Base-by-base conservation (phyloP, 129 eudicot species). In the Lactuca saligna region DNA sequence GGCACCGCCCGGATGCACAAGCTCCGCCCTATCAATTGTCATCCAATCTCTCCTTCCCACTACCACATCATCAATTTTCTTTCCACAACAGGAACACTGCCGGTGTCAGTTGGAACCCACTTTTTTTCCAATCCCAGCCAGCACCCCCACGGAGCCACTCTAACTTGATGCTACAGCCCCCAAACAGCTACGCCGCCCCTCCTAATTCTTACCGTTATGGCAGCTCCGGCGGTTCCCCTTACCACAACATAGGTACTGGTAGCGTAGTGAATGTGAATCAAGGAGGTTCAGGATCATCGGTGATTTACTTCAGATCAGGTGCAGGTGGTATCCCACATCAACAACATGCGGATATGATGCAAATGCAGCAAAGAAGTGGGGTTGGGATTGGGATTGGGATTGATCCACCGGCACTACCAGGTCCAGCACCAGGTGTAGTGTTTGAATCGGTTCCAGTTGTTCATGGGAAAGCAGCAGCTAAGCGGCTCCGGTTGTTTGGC, bases 371-470 rank as follows among this genome's bases (percentile, higher is more conserved):
- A 42, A 53, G 76, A 20, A 81, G 71, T 7, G 77, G 75, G 61
- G 66, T 20, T 20, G 20, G 20, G 20, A 1, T 67, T 69, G 74
- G 68, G 48, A 69, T 20, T 37, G 78, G 63, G 66, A 41, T 57
- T 61, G 79, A 79, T 72, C 75, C 70, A 20, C 71, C 61, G 15
- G 61, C 54, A 17, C 11, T 42, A 34, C 55, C 71, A 4, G 49
- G 49, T 9, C 81, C 83, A 14, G 11, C 68, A 44, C 73, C 66
- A 6, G 25, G 20, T 7, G 69, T 88, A 79, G 96, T 88, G 12
- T 86, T 75, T 57, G 96, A 92, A 20, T 88, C 96, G 77, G 98
- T 92, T 54, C 98, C 98, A 10, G 96, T 92, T 80, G 98, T 86
- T 65, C 96, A 92, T 54, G 96, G 91, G 35, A 86, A 88, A 74